Conservation (phyloP, 805 yeast genomes). For the Metschnikowia anglica region DNA sequence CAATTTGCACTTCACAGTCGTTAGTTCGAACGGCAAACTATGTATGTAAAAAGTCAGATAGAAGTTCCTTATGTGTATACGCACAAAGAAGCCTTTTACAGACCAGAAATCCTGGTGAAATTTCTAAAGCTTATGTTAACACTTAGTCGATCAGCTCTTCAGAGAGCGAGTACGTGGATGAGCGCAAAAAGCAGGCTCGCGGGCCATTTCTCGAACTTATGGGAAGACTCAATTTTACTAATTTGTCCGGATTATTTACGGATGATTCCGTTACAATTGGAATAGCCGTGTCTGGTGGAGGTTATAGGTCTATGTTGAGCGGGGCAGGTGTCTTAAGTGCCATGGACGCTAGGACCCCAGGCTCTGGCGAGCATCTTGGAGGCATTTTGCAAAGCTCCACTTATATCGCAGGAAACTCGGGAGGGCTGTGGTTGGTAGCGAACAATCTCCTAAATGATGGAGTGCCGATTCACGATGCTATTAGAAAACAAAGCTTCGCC, state of each 20-base stretch:
- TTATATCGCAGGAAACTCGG: conserved; percentile 66
- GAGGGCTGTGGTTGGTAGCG: conserved; percentile 72
- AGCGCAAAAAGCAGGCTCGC: conserved; percentile 32
- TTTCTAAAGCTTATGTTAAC: conserved; percentile 4
- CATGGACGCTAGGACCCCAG: conserved; percentile 45
- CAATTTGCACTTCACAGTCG: conserved; percentile 15
- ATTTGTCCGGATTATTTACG: background rate
- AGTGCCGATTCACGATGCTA: conserved; percentile 24
- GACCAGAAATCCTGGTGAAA: no score
- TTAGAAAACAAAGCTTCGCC: conserved; percentile 28
- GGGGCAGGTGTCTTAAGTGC: conserved; percentile 59
- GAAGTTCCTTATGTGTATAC: background rate
- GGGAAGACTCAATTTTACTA: conserved; percentile 11
- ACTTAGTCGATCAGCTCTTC: conserved; percentile 10
- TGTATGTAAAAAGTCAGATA: conserved; percentile 6
- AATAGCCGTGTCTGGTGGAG: conserved; percentile 50
- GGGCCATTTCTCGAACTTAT: conserved; percentile 30
- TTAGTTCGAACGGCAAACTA: conserved; percentile 13
- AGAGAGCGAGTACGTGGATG: conserved; percentile 28
- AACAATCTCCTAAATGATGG: conserved; percentile 36
- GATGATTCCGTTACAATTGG: conserved; percentile 31
- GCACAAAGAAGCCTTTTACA: background rate
- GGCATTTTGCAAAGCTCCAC: conserved; percentile 55
- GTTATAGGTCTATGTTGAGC: conserved; percentile 57
- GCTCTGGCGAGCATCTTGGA: conserved; percentile 36